Evolutionary conservation across 1,284 basidiomycete species (phyloP), one percentile per base, ranked within the genome.

Genomic region (Fomitiporia mediterranea): DNA sequence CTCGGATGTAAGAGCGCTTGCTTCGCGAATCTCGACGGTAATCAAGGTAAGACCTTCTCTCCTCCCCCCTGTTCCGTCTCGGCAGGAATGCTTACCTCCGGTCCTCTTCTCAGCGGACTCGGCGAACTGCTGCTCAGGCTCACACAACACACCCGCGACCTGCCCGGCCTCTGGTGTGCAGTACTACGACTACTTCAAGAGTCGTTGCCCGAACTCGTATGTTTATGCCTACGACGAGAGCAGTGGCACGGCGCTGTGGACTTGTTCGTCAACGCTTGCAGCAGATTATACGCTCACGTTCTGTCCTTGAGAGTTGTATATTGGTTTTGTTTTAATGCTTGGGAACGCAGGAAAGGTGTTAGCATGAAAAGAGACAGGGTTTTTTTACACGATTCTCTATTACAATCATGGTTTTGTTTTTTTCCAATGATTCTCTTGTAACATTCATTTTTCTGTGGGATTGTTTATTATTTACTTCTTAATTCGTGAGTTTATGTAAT

Each of bases 1-100:
- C 73, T 81, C 34, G 82, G 81, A 5, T 84, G 83, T 72, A 77
- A 76, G 66, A 79, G 75, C 50, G 79, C 83, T 1, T 86, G 83
- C 66, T 61, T 66, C 1, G 81, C 81, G 7, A 79, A 82, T 61
- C 68, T 84, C 30, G 70, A 72, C 60, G 67, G 68, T n/a, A 73
- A 79, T 62, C 74, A 71, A 47, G 32, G 74, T 74, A 61, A 11
- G 68, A 62, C 2, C 30, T 47, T 47, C 28, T 19, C 2, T 27
- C 42, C 23, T 39, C 8, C 19, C 0, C 6, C 35, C 1, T 38
- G n/a, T 6, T n/a, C n/a, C n/a, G n/a, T n/a, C n/a, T n/a, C n/a
- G n/a, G n/a, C n/a, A n/a, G n/a, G n/a, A n/a, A n/a, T n/a, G 9
- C 21, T 11, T 17, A 42, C 11, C 30, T 17, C 4, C 23, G 11